These are phyloP conservation scores for Quercus variabilis DNA, from an alignment of 306 rosid species.

Conservation along the genomic window DNA sequence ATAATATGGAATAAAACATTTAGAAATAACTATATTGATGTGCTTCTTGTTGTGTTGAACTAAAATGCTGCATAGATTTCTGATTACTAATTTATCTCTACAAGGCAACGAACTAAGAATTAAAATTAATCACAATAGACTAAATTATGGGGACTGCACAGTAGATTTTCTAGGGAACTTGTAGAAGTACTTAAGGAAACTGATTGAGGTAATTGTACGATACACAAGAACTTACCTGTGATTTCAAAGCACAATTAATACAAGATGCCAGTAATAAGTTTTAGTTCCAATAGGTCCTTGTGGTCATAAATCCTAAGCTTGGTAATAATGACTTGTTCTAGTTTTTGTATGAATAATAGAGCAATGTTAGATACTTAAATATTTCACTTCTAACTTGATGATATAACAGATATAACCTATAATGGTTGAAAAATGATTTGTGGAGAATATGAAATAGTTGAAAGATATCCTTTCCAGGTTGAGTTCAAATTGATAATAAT, in stretches of 20 bases:
- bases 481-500: background rate
- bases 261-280: background rate
- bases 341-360: background rate
- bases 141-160: background rate
- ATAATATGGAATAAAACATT: background rate
- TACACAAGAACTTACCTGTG: background rate
- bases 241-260: background rate
- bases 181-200: background rate
- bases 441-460: background rate
- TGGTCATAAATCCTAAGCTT: background rate
- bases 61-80: background rate
- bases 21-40: background rate
- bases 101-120: too few species aligned
- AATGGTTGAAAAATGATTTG: background rate
- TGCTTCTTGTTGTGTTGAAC: background rate
- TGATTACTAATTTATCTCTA: too few species aligned
- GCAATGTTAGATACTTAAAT: too few species aligned
- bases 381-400: too few species aligned
- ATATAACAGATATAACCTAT: background rate
- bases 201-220: background rate
- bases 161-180: background rate
- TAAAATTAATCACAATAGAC: too few species aligned
- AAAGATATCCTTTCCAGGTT: background rate
- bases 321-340: background rate
- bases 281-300: background rate